Base-by-base conservation (phyloP, 2,329 filamentous ascomycete species). In the Trichoderma sp. region DNA sequence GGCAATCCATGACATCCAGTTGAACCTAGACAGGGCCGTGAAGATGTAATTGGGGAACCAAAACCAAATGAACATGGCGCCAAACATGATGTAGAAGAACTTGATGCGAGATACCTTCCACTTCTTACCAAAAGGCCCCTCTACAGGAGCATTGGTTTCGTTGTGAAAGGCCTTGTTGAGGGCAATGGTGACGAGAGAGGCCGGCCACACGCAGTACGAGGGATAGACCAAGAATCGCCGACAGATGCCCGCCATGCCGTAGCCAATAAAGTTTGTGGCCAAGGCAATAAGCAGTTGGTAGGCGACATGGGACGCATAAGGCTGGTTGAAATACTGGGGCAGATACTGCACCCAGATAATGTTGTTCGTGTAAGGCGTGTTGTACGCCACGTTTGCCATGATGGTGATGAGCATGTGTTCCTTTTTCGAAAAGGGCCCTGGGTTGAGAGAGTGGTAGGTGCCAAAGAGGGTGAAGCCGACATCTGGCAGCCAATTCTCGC, bases 331-430 rank as follows among this genome's bases (percentile, higher is more conserved):
- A 73, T 84, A 87, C 71, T 82, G 80, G 0, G 83, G 83, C 49
- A 87, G 76, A 66, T 79, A 81, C 61, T 87, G 85, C 6, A 83
- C 82, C 83, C 83, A 86, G 70, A 86, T 84, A 68, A 87, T 85
- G 73, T 85, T 81, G 76, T 84, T 84, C 3, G 85, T 87, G 73
- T 86, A 87, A 0, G 85, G 85, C 4, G 81, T 80, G 69, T 82
- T 83, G 76, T 82, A 84, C 14, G 83, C 83, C 14, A 85, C 85
- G 75, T 90, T 90, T 66, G 89, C 87, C 85, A 87, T 87, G 75
- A 87, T 86, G 69, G 84, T 85, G 71, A 88, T 86, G 51, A 89
- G 80, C 81, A 87, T 86, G 74, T 89, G 87, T 75, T 89, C 87
- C 77, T 89, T 89, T 73, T 83, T 84, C 66, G 83, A 85, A 74